These are phyloP conservation scores for Solioccasus polychromus DNA, from an alignment of 768 basidiomycete genomes.

Conservation along the genomic window DNA sequence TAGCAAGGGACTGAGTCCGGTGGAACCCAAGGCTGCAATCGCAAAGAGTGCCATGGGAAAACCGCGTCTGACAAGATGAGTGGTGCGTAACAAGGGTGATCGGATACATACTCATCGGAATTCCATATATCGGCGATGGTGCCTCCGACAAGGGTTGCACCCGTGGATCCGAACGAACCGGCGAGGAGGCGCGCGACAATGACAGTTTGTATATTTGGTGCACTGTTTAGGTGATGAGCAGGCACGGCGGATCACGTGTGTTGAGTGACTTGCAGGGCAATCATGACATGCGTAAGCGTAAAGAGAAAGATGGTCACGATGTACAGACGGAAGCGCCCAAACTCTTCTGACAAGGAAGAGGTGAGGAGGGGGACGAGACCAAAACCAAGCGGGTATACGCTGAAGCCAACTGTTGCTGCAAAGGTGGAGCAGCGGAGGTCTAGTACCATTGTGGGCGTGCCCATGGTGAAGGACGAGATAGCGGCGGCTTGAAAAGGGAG, in stretches of 20 bases:
- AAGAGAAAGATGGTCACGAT: constrained; percentile 49
- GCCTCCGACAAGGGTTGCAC: constrained; percentile 73
- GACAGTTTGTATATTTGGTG: constrained; percentile 56
- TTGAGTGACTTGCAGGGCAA: constrained; percentile 25
- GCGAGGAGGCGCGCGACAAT: constrained; percentile 62
- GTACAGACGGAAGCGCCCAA: constrained; percentile 63
- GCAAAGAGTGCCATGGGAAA: constrained; percentile 77
- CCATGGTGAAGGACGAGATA: constrained; percentile 52
- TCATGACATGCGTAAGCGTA: constrained; percentile 46
- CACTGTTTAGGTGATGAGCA: constrained; percentile 23
- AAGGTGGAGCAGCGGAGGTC: constrained; percentile 44
- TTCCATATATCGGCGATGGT: constrained; percentile 70
- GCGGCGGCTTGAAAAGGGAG: constrained; percentile 40
- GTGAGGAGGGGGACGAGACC: constrained; percentile 61
- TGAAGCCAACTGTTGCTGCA: constrained; percentile 47
- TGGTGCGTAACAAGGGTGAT: background rate
- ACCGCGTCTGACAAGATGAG: constrained; percentile 54
- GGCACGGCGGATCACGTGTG: background rate
- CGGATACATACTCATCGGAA: constrained; percentile 48
- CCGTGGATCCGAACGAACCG: constrained; percentile 67
- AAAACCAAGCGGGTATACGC: constrained; percentile 59
- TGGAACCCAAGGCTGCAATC: constrained; percentile 54
- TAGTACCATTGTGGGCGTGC: constrained; percentile 52
- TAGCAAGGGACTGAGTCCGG: constrained; percentile 60
- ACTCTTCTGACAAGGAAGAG: constrained; percentile 71